Conservation (phyloP, 305 asterid genomes). For the Fraxinus latifolia region DNA sequence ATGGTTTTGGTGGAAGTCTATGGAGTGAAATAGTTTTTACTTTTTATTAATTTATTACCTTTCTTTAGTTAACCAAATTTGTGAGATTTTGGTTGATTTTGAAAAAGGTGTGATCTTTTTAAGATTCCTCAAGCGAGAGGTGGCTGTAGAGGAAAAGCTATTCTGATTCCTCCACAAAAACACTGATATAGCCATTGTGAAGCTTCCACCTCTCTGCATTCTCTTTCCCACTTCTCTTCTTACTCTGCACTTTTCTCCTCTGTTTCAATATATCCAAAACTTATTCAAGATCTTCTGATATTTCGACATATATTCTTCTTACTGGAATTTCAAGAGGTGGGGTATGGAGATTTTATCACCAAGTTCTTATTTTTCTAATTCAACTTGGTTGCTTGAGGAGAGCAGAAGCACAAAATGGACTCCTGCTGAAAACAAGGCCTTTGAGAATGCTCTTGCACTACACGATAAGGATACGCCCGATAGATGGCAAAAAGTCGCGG, state of each 20-base stretch:
- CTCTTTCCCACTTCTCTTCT: conserved; percentile 23
- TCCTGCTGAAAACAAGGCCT: conserved; percentile 76
- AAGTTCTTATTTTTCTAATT: conserved; percentile 47
- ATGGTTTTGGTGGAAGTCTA: conserved; percentile 18
- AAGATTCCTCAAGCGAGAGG: conserved; percentile 65
- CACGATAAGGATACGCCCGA: conserved; percentile 83
- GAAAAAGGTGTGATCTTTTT: conserved; percentile 41
- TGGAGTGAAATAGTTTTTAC: conserved; percentile 8
- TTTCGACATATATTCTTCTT: neutral
- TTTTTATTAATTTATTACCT: neutral
- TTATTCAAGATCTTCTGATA: conserved; percentile 9
- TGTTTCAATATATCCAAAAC: conserved; percentile 18
- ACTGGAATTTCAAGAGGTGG: conserved; percentile 40
- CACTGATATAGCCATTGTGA: conserved; percentile 50
- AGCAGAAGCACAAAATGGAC: conserved; percentile 65
- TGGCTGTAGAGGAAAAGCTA: conserved; percentile 45
- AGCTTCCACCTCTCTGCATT: conserved; percentile 38
- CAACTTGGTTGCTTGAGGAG: conserved; percentile 60
- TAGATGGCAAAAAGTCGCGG: conserved; percentile 86
- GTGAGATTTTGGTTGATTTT: conserved; percentile 38
- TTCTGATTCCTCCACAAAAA: conserved; percentile 70
- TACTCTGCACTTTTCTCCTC: conserved; percentile 21
- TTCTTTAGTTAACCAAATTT: conserved; percentile 10
- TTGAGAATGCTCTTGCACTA: conserved; percentile 86
- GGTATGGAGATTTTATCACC: conserved; percentile 84